Percentiles rank a stretch among this genome's conserved stretches.
Conservation (phyloP, 1,284 basidiomycete genomes). For the Omphalotus olearius region DNA sequence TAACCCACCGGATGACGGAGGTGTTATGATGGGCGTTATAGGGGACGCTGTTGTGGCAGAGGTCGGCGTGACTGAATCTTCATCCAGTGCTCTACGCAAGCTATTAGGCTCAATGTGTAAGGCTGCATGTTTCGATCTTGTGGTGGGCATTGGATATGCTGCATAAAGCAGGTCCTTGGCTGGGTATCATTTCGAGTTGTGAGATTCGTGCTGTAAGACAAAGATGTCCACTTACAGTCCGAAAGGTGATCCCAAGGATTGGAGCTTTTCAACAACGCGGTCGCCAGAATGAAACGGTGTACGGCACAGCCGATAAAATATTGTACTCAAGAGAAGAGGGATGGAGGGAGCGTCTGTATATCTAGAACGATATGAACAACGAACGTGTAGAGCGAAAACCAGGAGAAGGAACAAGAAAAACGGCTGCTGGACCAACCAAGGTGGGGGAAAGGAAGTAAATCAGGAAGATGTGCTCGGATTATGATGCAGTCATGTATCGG, state of each 20-base stretch:
- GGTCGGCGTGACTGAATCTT: slow-evolving; percentile 6
- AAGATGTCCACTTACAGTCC: neutral
- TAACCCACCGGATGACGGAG: slow-evolving; percentile 4
- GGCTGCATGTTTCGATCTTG: slow-evolving; percentile 5
- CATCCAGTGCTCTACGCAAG: neutral
- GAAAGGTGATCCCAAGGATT: neutral
- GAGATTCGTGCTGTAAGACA: neutral
- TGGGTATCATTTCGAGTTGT: neutral
- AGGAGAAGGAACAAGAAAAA: neutral
- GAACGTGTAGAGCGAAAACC: neutral
- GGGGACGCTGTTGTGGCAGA: slow-evolving; percentile 10
- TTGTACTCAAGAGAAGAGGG: neutral
- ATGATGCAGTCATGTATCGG: slow-evolving; percentile 7
- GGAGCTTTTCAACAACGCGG: neutral
- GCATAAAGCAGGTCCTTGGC: neutral
- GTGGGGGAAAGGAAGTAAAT: slow-evolving; percentile 10
- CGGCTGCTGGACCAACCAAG: slow-evolving; percentile 3
- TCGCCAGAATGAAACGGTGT: neutral
- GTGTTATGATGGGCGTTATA: slow-evolving; percentile 7
- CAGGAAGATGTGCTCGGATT: slow-evolving; percentile 8
- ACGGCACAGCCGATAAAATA: slow-evolving; percentile 6
- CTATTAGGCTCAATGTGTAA: slow-evolving; percentile 9
- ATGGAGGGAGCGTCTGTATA: too few species aligned
- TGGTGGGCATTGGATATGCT: slow-evolving; percentile 5
- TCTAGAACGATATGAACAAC: neutral